phyloP scores from a whole-genome alignment of 768 basidiomycete genomes.

The Suillus placidus region DNA sequence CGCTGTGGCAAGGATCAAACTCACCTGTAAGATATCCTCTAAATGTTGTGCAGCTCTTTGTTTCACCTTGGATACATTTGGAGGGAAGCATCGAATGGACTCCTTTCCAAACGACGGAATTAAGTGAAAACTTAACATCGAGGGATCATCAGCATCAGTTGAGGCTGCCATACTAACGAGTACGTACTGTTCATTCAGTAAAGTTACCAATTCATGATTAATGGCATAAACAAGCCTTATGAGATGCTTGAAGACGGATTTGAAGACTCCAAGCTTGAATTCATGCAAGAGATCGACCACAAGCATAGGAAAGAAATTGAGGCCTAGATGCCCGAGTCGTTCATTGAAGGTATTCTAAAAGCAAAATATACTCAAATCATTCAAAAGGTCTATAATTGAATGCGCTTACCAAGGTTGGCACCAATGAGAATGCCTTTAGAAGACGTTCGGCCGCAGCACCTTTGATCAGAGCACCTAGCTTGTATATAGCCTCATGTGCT shows the following conservation, averaged over 20 bases:
- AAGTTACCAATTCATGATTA: conserved; percentile 15
- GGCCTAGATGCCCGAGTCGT: conserved; percentile 18
- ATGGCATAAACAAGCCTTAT: conserved; percentile 32
- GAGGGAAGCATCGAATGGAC: conserved; percentile 39
- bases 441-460: background rate
- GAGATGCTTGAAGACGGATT: conserved; percentile 37
- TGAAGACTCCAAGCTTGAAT: conserved; percentile 43
- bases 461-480: conserved; percentile 12
- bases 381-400: background rate
- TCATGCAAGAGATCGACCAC: conserved; percentile 45
- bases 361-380: background rate
- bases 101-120: conserved; percentile 22
- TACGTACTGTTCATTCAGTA: conserved; percentile 32
- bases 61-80: conserved; percentile 41
- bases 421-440: conserved; percentile 13
- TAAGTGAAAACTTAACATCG: conserved; percentile 12
- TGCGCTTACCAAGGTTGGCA: conserved; percentile 18
- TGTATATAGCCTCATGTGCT: conserved; percentile 14
- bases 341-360: conserved; percentile 38
- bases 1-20: background rate
- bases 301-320: conserved; percentile 32
- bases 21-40: conserved; percentile 19
- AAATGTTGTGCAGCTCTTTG: conserved; percentile 25
- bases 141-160: background rate
- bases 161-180: background rate